Evolutionary conservation across 1,139 yeast species (phyloP).

Genomic region (Casaregolazyma suthepensis): DNA sequence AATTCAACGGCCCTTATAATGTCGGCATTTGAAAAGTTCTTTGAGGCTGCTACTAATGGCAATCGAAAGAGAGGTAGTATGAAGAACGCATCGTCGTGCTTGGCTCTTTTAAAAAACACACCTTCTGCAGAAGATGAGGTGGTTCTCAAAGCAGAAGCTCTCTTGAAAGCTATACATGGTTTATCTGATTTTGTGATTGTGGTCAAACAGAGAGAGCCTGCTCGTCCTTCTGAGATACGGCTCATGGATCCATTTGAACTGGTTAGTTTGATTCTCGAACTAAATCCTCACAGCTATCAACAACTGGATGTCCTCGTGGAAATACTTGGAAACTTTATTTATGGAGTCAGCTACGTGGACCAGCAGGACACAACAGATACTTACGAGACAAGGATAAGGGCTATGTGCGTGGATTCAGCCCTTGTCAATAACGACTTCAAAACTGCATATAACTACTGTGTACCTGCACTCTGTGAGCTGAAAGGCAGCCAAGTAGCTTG

Average conservation of each 20-base stretch:
- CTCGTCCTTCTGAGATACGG: conserved; percentile 24
- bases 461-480: conserved; percentile 22
- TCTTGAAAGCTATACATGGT: conserved; percentile 27
- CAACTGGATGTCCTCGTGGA: conserved; percentile 24
- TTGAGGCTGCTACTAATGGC: conserved; percentile 30
- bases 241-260: conserved; percentile 26
- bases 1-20: conserved; percentile 14
- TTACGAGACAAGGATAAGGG: conserved; percentile 38
- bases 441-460: conserved; percentile 43
- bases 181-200: conserved; percentile 27
- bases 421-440: conserved; percentile 47
- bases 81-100: conserved; percentile 27
- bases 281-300: conserved; percentile 28
- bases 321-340: conserved; percentile 21
- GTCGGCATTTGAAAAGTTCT: conserved; percentile 26
- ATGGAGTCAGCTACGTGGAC: conserved; percentile 16
- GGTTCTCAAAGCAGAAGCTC: conserved; percentile 19
- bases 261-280: conserved; percentile 29
- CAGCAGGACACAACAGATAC: conserved; percentile 16
- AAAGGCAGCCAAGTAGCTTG: conserved; percentile 35
- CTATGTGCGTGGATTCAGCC: conserved; percentile 52
- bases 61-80: conserved; percentile 27
- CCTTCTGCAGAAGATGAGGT: conserved; percentile 6
- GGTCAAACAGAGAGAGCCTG: conserved; percentile 26
- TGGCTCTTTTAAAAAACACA: conserved; percentile 16